Evolutionary conservation across 176 grass and related monocot genomes (phyloP).

Genomic region (Bothriochloa decipiens): DNA sequence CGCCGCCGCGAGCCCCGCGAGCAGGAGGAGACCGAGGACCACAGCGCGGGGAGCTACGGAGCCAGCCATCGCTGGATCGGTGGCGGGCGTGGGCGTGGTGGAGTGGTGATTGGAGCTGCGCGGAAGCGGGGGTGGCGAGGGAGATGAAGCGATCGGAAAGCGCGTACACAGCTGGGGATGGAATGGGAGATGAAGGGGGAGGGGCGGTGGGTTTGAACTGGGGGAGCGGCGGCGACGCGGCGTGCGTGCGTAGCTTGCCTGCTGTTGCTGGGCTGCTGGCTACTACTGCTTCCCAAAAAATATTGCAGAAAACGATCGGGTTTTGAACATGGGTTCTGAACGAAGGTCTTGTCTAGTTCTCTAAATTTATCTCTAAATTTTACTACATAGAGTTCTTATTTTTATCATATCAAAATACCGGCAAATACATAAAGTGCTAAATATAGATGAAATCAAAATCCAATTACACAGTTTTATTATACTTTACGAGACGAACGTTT

Average conservation of each 20-base stretch:
- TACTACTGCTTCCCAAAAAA: not conserved
- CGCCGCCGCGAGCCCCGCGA: conserved; percentile 48
- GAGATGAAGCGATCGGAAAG: conserved; percentile 63
- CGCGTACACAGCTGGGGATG: conserved; percentile 53
- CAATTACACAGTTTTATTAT: no score
- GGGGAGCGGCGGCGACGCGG: conserved; percentile 47
- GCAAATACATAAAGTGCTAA: no score
- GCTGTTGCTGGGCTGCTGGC: not conserved
- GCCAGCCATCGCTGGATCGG: conserved; percentile 53
- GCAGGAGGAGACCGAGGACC: conserved; percentile 45
- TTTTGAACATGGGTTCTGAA: no score
- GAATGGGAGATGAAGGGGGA: conserved; percentile 3
- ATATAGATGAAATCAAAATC: no score
- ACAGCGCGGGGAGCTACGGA: conserved; percentile 15
- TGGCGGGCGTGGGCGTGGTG: not conserved
- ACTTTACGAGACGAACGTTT: no score
- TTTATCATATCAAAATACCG: no score
- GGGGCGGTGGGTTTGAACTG: conserved; percentile 64
- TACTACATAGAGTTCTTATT: no score
- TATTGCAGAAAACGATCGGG: conserved; percentile 5
- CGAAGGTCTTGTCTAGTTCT: no score
- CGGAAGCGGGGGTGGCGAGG: conserved; percentile 17
- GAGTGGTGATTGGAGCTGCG: conserved; percentile 23
- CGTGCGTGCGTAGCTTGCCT: conserved; percentile 43
- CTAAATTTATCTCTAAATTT: no score